Conservation (phyloP, 1,284 basidiomycete species). For the Ganoderma lucidum region DNA sequence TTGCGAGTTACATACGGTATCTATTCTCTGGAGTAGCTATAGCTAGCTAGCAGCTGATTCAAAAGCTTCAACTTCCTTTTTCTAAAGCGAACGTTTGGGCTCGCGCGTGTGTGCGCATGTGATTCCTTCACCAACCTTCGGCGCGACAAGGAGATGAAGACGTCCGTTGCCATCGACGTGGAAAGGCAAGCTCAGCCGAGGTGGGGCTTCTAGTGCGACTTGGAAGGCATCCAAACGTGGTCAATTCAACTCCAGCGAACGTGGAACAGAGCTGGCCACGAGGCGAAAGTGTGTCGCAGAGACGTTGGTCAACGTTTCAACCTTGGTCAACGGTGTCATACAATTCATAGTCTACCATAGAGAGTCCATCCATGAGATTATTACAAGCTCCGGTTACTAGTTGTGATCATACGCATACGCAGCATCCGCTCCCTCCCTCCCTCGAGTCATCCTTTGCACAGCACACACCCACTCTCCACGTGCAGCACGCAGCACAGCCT, state of each 20-base stretch:
- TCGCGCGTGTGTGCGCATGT: not conserved
- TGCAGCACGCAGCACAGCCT: not conserved
- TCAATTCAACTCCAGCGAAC: not conserved
- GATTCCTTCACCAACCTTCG: not conserved
- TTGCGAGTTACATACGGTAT: constrained; percentile 1
- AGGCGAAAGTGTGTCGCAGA: not conserved
- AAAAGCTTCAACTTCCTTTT: not conserved
- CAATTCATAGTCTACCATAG: constrained; percentile 27
- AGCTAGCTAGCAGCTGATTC: not conserved
- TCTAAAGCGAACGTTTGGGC: not conserved
- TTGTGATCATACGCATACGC: not conserved
- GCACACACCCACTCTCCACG: not conserved
- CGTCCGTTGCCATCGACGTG: not conserved
- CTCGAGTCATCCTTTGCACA: not conserved
- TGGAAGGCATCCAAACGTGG: not conserved
- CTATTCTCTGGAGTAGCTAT: not conserved
- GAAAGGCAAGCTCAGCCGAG: not conserved
- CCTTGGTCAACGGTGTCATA: constrained; percentile 13
- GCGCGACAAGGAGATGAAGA: not conserved
- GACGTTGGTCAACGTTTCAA: not conserved
- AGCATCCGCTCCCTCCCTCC: not conserved
- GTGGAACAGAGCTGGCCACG: not conserved
- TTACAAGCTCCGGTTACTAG: constrained; percentile 2
- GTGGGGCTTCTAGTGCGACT: not conserved
- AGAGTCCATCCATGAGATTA: constrained; percentile 12